Conservation (phyloP, 1,284 basidiomycete species). For the Fomitopsis palustris region DNA sequence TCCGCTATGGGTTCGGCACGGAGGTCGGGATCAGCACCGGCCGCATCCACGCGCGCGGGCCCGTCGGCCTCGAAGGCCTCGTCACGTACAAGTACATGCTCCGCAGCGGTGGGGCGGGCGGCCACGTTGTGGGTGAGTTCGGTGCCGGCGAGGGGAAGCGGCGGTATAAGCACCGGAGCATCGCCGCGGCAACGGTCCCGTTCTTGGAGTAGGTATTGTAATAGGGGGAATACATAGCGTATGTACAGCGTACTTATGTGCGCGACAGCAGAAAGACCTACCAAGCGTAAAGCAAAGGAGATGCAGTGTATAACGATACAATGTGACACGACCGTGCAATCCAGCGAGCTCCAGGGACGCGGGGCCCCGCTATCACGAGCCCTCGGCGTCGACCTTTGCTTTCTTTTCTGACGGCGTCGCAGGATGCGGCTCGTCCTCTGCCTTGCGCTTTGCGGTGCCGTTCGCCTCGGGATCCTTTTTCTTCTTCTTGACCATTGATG, state of each 20-base stretch:
- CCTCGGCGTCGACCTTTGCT: constrained; percentile 46
- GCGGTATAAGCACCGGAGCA: constrained; percentile 67
- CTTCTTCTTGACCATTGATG: constrained; percentile 82
- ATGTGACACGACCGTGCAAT: neutral
- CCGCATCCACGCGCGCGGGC: constrained; percentile 94
- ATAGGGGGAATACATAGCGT: neutral
- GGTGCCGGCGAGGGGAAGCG: constrained; percentile 71
- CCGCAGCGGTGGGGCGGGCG: constrained; percentile 64
- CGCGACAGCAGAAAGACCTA: neutral
- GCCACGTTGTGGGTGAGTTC: constrained; percentile 82
- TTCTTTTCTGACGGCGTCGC: constrained; percentile 61
- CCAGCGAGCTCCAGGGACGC: neutral
- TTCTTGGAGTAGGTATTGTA: constrained; percentile 34
- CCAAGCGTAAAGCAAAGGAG: neutral
- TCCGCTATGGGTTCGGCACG: constrained; percentile 95
- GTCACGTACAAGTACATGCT: constrained; percentile 95
- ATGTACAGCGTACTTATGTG: neutral
- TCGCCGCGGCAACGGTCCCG: constrained; percentile 45
- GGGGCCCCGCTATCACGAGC: neutral
- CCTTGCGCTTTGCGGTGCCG: constrained; percentile 59
- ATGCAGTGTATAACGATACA: constrained; percentile 5
- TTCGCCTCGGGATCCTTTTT: constrained; percentile 52
- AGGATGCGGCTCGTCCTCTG: constrained; percentile 46
- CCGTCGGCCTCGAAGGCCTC: constrained; percentile 93
- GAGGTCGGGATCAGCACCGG: constrained; percentile 98